These are phyloP conservation scores for Penicillium waksmanii DNA, from an alignment of 495 filamentous ascomycete species.

Conservation along the genomic window DNA sequence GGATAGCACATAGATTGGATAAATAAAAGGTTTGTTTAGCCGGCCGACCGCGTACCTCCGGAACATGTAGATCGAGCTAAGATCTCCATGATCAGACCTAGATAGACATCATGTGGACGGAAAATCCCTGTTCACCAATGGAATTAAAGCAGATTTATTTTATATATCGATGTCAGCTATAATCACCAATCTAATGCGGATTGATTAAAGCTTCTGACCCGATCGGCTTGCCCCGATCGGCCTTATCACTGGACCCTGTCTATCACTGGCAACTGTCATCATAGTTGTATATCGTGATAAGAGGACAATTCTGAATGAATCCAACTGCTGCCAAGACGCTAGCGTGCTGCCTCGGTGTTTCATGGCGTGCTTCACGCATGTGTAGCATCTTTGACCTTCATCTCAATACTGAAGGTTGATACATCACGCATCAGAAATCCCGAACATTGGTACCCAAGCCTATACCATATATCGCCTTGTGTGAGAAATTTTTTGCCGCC, in stretches of 20 bases:
- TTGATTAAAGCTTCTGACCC: background rate
- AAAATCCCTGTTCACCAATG: no score
- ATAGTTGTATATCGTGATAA: constrained; percentile 10
- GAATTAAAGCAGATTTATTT: no score
- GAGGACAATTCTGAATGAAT: constrained; percentile 10
- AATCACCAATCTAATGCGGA: background rate
- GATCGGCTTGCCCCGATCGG: constrained; percentile 15
- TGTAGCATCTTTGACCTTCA: background rate
- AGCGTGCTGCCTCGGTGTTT: constrained; percentile 14
- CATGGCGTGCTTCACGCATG: constrained; percentile 5
- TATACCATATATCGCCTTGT: no score
- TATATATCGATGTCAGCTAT: background rate
- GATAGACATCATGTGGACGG: no score
- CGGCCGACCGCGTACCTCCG: no score
- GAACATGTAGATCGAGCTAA: no score
- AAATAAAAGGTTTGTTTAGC: no score
- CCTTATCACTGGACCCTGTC: constrained; percentile 19
- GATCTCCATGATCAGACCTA: no score
- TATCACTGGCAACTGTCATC: constrained; percentile 4
- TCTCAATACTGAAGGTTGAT: background rate
- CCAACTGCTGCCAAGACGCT: constrained; percentile 2
- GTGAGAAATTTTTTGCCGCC: constrained; percentile 7
- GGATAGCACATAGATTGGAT: no score
- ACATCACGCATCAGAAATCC: no score
- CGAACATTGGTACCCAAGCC: no score